Conservation (phyloP, 73 alveolate genomes). For the Breviolum minutum region DNA sequence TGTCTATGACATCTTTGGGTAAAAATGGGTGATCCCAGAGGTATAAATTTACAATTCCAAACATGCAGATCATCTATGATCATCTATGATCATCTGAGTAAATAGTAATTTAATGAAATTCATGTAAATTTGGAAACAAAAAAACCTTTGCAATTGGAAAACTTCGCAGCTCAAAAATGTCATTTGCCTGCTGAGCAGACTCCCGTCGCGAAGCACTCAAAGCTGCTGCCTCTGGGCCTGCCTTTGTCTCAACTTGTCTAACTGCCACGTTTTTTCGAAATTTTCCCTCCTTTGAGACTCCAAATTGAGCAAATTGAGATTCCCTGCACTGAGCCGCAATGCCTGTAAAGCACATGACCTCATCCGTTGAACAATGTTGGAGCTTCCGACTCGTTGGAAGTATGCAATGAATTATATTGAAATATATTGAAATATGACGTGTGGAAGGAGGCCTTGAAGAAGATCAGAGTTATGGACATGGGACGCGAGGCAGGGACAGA, state of each 20-base stretch:
- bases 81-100: not conserved
- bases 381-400: no score
- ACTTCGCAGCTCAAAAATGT: not conserved
- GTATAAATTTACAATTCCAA: no score
- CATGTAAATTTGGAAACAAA: not conserved
- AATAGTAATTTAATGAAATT: no score
- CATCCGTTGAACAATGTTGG: not conserved
- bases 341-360: slow-evolving; percentile 92
- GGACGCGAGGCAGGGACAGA: no score
- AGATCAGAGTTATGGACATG: no score
- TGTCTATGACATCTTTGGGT: not conserved
- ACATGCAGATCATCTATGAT: not conserved
- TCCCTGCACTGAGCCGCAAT: slow-evolving; percentile 33
- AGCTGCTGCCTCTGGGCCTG: slow-evolving; percentile 72
- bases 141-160: not conserved
- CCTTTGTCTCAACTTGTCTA: not conserved
- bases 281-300: no score
- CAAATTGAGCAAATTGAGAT: not conserved
- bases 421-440: no score
- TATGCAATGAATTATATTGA: no score
- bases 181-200: slow-evolving; percentile 40
- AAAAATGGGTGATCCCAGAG: no score
- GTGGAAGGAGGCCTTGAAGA: no score
- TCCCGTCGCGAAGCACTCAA: slow-evolving; percentile 35
- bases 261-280: not conserved